Evolutionary conservation across 352 stramenopile species (phyloP), one percentile per base, ranked within the genome.

Genomic region (Phytophthora cryptogea): DNA sequence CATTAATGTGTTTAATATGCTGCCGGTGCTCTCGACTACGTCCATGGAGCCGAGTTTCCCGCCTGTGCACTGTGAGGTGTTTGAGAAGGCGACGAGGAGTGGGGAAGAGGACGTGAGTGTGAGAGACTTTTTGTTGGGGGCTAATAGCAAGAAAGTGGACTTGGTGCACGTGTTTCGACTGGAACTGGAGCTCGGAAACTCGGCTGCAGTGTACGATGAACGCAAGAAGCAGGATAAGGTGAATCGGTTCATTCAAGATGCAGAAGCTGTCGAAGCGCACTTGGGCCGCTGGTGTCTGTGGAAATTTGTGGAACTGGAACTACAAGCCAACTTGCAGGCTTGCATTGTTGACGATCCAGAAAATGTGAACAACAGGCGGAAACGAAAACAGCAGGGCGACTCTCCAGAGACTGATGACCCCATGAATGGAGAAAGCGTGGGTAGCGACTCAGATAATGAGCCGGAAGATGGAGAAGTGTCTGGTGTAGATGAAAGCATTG

Each of bases 271-370:
- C 5, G 79, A 88, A 31, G 11, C 68, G 31, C 80, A 92, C 35
- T 56, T 95, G 3, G 86, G 86, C 0, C 48, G 78, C 23, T 95
- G 84, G 84, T 95, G 86, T 59, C 49, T 95, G 30, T 72, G 89
- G 66, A 92, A 93, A 44, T 91, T 81, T 59, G 67, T 94, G 11
- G 82, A 93, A 44, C 36, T 93, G 20, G 84, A 95, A 47, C 59
- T 95, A 26, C 82, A 89, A 46, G 59, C 50, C 5, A 89, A 90
- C 51, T 64, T 93, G n/a, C 76, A 80, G 11, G 82, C 84, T 7
- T 90, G 80, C 53, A 69, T 89, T 36, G 63, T 90, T 0, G 64
- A 84, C 14, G 83, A 91, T 37, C 17, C 54, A 0, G 68, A 88
- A 30, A 90, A 89, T 41, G 67, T 88, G 32, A 89, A 94, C 32